Base-by-base conservation (phyloP, 768 basidiomycete species). In the Termitomyces eurrhizus region DNA sequence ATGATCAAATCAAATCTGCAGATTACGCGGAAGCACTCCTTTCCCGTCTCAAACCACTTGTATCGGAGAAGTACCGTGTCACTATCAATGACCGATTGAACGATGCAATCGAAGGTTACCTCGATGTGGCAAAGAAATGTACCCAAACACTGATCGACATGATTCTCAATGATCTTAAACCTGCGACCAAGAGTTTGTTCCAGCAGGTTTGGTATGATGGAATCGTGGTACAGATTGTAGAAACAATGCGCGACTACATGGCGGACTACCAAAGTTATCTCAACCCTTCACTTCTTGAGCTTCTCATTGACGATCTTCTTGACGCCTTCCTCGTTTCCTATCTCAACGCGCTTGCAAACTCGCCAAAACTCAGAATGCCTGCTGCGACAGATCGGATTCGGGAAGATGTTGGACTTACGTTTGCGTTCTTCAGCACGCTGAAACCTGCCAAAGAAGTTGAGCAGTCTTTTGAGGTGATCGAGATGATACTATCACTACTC, bases 71-170 rank as follows among this genome's bases (percentile, higher is more conserved):
- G 75, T 98, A 98, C 73, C 81, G 89, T 48, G 80, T 77, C 14
- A 80, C 84, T 6, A 96, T 98, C 68, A 87, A 84, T 65, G 93
- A 94, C 68, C 83, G 87, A 48, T 78, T 98, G 55, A 98, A 97
- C 77, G 91, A 96, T 64, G 95, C 95, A 37, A 98, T 98, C 65
- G 96, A 99, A 70, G 97, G 97, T 3, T 98, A 95, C 73, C 84
- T 98, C 63, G 97, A 99, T 73, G 93, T 98, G 42, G 95, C 95
- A 56, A 98, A 98, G 80, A 93, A 92, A 72, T 98, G 95, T 78
- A 94, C 91, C 24, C 92, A 96, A 67, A 90, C 90, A 0, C 84
- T 99, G 59, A 95, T 99, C 68, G 91, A 92, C 66, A 86, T 96
- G 67, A 88, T 98, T 67, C 94, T 97, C 79, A 92, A 97, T 73